These are phyloP conservation scores for Bothriochloa decipiens DNA, from an alignment of 176 grass and related monocot genomes.

Conservation along the genomic window DNA sequence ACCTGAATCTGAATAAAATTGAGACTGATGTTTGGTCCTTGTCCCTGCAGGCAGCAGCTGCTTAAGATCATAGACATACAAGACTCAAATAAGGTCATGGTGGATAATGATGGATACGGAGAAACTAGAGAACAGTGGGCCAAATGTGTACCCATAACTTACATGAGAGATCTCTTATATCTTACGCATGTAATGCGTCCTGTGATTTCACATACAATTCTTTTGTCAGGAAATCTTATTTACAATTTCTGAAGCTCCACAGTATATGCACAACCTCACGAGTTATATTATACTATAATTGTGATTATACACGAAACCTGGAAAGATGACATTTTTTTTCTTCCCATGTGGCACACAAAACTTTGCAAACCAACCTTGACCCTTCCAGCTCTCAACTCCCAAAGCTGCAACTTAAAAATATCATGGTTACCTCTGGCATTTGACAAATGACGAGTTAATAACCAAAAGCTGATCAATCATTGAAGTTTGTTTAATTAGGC, in stretches of 20 bases:
- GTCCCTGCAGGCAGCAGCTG: no score
- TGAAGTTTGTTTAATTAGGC: no score
- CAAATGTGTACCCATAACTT: background rate
- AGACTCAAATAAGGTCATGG: no score
- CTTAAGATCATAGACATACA: no score
- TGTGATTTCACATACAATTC: background rate
- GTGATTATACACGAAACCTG: no score
- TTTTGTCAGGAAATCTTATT: slow-evolving; percentile 43
- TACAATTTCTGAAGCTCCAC: slow-evolving; percentile 50
- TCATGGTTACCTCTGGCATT: no score
- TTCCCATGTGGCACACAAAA: slow-evolving; percentile 22
- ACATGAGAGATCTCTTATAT: background rate
- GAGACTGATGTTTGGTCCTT: no score
- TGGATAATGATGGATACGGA: background rate
- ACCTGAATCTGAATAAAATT: no score
- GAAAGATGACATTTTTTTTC: background rate
- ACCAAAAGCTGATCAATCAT: no score
- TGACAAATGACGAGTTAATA: no score
- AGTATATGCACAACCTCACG: slow-evolving; percentile 9
- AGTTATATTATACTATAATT: background rate
- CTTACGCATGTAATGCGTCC: background rate
- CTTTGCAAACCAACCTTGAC: background rate
- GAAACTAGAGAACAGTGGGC: background rate
- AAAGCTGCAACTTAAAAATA: background rate
- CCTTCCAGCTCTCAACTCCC: background rate